Evolutionary conservation across 768 basidiomycete species (phyloP), one percentile per base, ranked within the genome.

Genomic region (Lactarius deliciosus): DNA sequence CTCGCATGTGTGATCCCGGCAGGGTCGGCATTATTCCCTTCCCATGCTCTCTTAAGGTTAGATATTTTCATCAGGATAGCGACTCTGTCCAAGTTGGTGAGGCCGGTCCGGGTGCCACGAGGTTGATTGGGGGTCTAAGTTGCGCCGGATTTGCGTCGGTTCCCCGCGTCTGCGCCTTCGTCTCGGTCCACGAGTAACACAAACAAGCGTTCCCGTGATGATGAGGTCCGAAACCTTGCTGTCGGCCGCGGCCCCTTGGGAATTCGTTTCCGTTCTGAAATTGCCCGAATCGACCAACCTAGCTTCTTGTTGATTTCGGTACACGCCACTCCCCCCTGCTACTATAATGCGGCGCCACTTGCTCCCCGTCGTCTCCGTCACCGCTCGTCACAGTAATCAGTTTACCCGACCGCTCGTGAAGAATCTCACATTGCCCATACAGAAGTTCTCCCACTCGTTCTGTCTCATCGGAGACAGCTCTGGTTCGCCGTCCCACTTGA

Each of bases 401-500:
- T 7, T 11, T 25, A 60, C 9, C 22, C 40, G 28, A 5, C 64
- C 64, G 0, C 15, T 56, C 7, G 43, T 62, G 36, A 66, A 62
- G 40, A 66, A 50, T 43, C 56, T 66, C 20, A 11, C 38, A 4
- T 38, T n/a, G 1, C 36, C 47, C 18, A 38, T 15, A 13, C 22
- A 41, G 30, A 62, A 62, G 8, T 50, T 1, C 38, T 20, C 30
- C 61, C 34, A 57, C 22, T 15, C 9, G 32, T 41, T 18, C 15
- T 8, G 56, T 22, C 20, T 9, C 47, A 36, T 34, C 22, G 25
- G 22, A 25, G 61, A 57, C 11, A 56, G 18, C n/a, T 66, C 61
- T 36, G 30, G 5, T 28, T 66, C 65, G 16, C 57, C 65, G 1
- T 40, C 61, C 65, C 56, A 62, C 15, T 18, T 32, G 18, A 66